Base-by-base conservation (phyloP, 352 stramenopile species). In the Salisapilia sapeloensis region DNA sequence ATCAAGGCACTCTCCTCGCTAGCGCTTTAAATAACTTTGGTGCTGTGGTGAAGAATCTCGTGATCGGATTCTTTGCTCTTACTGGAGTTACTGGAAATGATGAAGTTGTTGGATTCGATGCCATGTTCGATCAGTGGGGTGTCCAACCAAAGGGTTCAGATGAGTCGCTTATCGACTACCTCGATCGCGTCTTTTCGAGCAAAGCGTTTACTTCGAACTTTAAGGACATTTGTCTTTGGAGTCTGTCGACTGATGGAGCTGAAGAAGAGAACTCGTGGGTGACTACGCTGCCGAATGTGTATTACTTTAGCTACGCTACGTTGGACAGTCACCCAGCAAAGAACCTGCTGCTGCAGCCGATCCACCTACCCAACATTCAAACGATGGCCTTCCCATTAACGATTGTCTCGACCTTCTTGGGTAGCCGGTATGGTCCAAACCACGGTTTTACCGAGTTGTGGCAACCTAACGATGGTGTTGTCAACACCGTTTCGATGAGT, bases 271-370 rank as follows among this genome's bases (percentile, higher is more conserved):
- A 40, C 9, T 50, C 46, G 24, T 76, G 60, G 57, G 56, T 75
- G 8, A 46, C 47, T 29, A 77, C 59, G 27, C 46, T 74, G 3
- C 38, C 56, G 15, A 46, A 64, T 32, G 48, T 77, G 9, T 74
- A 65, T 44, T 74, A 78, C 49, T 78, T 58, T 33, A 72, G 55
- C 37, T 67, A 63, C 39, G 33, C 42, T 14, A 74, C 53, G 2
- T 28, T 53, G 7, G 56, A 71, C 42, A 69, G 56, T 33, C 63
- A 50, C 33, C 20, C 33, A 14, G 45, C 44, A 15, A 24, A 29
- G 14, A 45, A 72, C 29, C 37, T 54, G 20, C 26, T 59, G 1
- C 31, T 71, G 4, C 52, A 44, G 8, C 55, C 56, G 23, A 48
- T 76, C 10, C 52, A 53, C 9, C 14, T 67, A 26, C 59, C 57